phyloP scores from a whole-genome alignment of 805 yeast species.

The Yamadazyma paraphyllophila region DNA sequence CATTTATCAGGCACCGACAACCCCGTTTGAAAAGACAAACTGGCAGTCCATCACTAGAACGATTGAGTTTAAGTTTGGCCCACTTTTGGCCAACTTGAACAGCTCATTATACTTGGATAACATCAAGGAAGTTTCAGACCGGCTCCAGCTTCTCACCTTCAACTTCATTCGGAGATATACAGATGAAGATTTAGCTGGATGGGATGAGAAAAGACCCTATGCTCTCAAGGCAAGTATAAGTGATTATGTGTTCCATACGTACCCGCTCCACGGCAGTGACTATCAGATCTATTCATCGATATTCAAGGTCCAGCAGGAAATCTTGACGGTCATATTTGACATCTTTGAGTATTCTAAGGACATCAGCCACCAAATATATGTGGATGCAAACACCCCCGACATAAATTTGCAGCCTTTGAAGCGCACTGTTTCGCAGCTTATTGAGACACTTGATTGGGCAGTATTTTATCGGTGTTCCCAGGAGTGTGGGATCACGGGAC shows the following conservation, averaged over 20 bases:
- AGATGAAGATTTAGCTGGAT: conserved; percentile 17
- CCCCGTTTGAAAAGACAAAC: conserved; percentile 34
- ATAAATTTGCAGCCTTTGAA: conserved; percentile 3
- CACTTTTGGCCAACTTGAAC: conserved; percentile 44
- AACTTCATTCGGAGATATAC: conserved; percentile 48
- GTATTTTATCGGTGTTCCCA: conserved; percentile 40
- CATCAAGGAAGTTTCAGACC: conserved; percentile 22
- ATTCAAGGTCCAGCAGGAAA: conserved; percentile 35
- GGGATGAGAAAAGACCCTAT: conserved; percentile 11
- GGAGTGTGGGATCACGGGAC: conserved; percentile 45
- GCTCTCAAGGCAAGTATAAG: conserved; percentile 38
- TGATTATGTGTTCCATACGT: conserved; percentile 48
- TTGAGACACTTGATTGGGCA: conserved; percentile 34
- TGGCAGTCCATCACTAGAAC: conserved; percentile 55
- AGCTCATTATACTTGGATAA: conserved; percentile 23
- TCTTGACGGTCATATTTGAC: conserved; percentile 37
- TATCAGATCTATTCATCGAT: conserved; percentile 49
- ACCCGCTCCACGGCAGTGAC: conserved; percentile 38
- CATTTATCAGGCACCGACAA: conserved; percentile 25
- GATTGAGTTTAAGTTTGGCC: conserved; percentile 53
- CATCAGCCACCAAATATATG: conserved; percentile 21
- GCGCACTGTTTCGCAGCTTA: conserved; percentile 13
- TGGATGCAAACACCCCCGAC: conserved; percentile 3
- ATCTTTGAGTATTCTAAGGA: conserved; percentile 28
- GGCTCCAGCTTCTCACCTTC: conserved; percentile 40